phyloP scores from a whole-genome alignment of 495 filamentous ascomycete species.

The Penicillium crystallinum region DNA sequence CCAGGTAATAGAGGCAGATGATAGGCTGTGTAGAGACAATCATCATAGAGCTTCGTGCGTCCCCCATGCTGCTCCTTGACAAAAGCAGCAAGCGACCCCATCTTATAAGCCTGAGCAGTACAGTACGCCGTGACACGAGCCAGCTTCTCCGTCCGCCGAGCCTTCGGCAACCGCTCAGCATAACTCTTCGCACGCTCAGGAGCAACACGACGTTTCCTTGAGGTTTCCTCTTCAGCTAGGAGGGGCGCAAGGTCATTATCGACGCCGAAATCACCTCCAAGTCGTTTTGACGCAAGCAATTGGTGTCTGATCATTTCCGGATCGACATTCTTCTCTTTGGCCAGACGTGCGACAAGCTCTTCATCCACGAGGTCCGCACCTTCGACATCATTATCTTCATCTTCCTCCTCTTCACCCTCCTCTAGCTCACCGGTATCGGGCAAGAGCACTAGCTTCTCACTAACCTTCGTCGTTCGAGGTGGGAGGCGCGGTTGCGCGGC shows the following conservation, averaged over 20 bases:
- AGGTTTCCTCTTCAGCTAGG: constrained; percentile 70
- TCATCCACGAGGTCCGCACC: constrained; percentile 47
- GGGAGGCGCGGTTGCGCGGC: constrained; percentile 71
- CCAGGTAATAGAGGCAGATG: constrained; percentile 86
- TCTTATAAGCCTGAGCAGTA: constrained; percentile 87
- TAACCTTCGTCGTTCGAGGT: constrained; percentile 82
- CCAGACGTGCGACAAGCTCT: constrained; percentile 35
- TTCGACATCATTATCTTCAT: constrained; percentile 18
- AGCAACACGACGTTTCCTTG: constrained; percentile 53
- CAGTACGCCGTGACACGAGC: constrained; percentile 92
- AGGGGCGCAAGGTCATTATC: constrained; percentile 67
- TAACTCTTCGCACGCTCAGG: constrained; percentile 79
- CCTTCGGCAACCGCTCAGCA: constrained; percentile 90
- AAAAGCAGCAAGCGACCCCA: constrained; percentile 80
- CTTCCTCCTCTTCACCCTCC: constrained; percentile 15
- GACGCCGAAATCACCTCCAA: constrained; percentile 46
- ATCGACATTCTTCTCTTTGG: constrained; percentile 34
- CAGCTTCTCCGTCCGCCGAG: constrained; percentile 78
- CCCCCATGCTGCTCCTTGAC: constrained; percentile 85
- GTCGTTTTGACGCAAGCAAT: constrained; percentile 32
- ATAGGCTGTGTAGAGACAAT: constrained; percentile 94
- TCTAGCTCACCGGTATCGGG: constrained; percentile 64
- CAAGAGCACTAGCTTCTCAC: constrained; percentile 91
- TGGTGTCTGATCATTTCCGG: constrained; percentile 35
- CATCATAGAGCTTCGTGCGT: constrained; percentile 96